These are phyloP conservation scores for Cucurbitaria berberidis DNA, from an alignment of 2,329 filamentous ascomycete genomes.

Conservation along the genomic window DNA sequence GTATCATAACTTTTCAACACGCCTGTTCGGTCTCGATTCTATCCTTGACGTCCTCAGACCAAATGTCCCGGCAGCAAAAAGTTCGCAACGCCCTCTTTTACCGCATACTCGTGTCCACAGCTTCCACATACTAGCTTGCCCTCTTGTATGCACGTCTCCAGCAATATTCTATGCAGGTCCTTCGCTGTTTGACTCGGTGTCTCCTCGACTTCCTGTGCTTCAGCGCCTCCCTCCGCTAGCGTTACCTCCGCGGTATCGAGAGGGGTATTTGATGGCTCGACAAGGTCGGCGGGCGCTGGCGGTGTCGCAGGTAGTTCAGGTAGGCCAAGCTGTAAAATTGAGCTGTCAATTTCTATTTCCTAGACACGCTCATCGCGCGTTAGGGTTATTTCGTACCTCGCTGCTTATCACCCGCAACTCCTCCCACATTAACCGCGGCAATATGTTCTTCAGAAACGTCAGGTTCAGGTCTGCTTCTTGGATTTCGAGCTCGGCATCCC, in stretches of 20 bases:
- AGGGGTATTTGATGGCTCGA: constrained; percentile 14
- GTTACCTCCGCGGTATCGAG: constrained; percentile 43
- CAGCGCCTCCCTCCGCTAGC: constrained; percentile 29
- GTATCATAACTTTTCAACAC: constrained; percentile 28
- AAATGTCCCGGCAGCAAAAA: constrained; percentile 93
- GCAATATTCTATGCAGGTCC: constrained; percentile 79
- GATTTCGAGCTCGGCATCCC: constrained; percentile 87
- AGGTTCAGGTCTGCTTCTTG: constrained; percentile 82
- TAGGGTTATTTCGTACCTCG: constrained; percentile 66
- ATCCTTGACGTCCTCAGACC: constrained; percentile 63
- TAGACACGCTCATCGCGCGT: no score
- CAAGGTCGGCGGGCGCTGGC: constrained; percentile 43
- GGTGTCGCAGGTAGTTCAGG: constrained; percentile 65
- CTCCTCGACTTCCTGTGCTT: constrained; percentile 58
- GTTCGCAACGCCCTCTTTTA: constrained; percentile 96
- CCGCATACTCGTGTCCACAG: constrained; percentile 91
- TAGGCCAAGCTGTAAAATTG: constrained; percentile 73
- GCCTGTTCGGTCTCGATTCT: no score
- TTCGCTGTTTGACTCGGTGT: constrained; percentile 72
- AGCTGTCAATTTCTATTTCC: background rate
- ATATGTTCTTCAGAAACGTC: constrained; percentile 79
- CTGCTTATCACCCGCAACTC: constrained; percentile 75
- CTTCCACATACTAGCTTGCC: constrained; percentile 89
- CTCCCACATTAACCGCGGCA: constrained; percentile 88
- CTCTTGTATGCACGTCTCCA: constrained; percentile 89